Evolutionary conservation across 2,329 filamentous ascomycete species (phyloP), one percentile per base, ranked within the genome.

Genomic region (Pseudocercospora eumusae): DNA sequence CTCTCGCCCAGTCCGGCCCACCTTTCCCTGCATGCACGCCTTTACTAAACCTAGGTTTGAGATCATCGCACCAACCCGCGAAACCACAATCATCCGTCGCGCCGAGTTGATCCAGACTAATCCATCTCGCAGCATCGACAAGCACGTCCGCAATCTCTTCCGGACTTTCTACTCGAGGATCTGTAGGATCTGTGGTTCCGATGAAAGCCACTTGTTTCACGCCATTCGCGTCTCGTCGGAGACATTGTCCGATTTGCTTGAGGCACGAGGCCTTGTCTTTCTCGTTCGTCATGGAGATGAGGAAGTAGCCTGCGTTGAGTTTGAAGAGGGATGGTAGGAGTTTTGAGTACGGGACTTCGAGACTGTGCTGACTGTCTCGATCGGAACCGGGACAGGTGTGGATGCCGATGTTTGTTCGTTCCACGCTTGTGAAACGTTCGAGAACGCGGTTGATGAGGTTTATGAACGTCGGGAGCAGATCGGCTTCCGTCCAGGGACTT

Each of bases 261-360:
- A 45, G 31, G 7, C 40, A 3, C 1, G n/a, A 11, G 4, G 13
- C 1, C 18, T 52, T 52, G 23, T 59, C 56, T 7, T 31, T 25
- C n/a, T 59, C 56, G 0, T 2, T 8, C 1, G 44, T 40, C 27
- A 59, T 20, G 1, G 36, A 47, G n/a, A 59, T 21, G 4, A 59
- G 45, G 28, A 59, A 59, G 36, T 59, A 59, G 6, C 56, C 56
- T 5, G 56, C 56, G 27, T 59, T 59, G 25, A 59, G 40, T 27
- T 52, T 44, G 56, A 59, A 59, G 7, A 59, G 36, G 13, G 31
- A 25, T 0, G 56, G 56, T n/a, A 59, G 20, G 10, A 59, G 45
- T 20, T 25, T 50, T 9, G 45, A 47, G 18, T 59, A 59, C 7
- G 56, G 56, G 25, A 59, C 45, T 20, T 57, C 55, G 40, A 42